Base-by-base conservation (phyloP, 768 basidiomycete species). In the Boletellus sp. region DNA sequence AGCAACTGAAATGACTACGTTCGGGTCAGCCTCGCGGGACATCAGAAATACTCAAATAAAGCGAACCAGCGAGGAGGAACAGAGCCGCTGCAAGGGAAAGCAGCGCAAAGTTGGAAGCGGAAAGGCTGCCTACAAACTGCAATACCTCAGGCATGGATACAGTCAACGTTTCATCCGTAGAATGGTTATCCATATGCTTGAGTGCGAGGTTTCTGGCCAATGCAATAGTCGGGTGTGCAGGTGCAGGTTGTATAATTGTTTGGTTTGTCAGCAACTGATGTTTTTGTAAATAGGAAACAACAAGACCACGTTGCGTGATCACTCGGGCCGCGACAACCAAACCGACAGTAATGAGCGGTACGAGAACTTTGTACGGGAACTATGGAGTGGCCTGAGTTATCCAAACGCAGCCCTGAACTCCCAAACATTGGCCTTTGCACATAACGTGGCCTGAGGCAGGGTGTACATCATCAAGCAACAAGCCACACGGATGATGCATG, bases 1-100 rank as follows among this genome's bases (percentile, higher is more conserved):
- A 39, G 63, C 71, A 19, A 78, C 66, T 32, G 79, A 59, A 12
- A 78, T 48, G 28, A 79, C 66, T 59, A 35, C 76, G 79, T 81
- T 26, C 3, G 16, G 46, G 50, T 68, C 45, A 68, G 60, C 23
- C 11, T 45, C 43, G 34, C n/a, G 6, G 41, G 26, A 38, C 37
- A 45, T 20, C 37, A 39, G 22, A 23, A 34, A 26, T 38, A 16
- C 36, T 35, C 36, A 23, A n/a, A 38, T 36, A 52, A 37, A 56
- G 70, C 76, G 50, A 35, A 82, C 80, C 64, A 46, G 72, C 63
- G 26, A 79, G 42, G 22, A 77, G 57, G 9, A 78, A 44, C 19
- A 78, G 42, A 6, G 79, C 79, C 16, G 76, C 53, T 32, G 65
- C 50, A 1, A 81, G 59, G 6, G 83, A 78, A 16, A 70, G 71